These are phyloP conservation scores for Moesziomyces sp. DNA, from an alignment of 1,284 basidiomycete species.

Conservation along the genomic window DNA sequence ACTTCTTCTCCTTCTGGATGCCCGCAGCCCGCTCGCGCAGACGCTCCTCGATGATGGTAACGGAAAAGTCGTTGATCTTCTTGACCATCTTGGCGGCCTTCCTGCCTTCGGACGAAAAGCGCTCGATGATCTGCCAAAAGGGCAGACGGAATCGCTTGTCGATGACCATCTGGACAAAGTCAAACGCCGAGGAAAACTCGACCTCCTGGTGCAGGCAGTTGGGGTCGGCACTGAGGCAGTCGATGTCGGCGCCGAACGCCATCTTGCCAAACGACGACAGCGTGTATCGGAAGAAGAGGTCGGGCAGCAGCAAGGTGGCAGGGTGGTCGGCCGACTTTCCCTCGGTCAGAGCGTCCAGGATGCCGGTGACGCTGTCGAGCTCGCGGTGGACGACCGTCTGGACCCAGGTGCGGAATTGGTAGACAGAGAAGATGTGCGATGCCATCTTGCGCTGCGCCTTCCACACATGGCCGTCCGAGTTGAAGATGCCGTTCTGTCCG, in stretches of 20 bases:
- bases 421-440: conserved; percentile 59
- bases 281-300: conserved; percentile 60
- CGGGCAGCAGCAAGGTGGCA: conserved; percentile 35
- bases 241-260: conserved; percentile 46
- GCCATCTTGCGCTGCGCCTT: conserved; percentile 62
- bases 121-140: conserved; percentile 36
- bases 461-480: conserved; percentile 64
- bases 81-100: conserved; percentile 43
- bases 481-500: conserved; percentile 56
- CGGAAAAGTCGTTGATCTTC: conserved; percentile 59
- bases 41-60: conserved; percentile 57
- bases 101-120: conserved; percentile 38
- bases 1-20: conserved; percentile 30
- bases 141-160: conserved; percentile 46
- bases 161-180: conserved; percentile 53
- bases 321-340: conserved; percentile 16
- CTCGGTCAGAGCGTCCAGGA: conserved; percentile 36
- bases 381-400: conserved; percentile 55
- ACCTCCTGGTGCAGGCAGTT: conserved; percentile 32
- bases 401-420: conserved; percentile 58
- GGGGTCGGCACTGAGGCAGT: conserved; percentile 38
- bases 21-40: conserved; percentile 31
- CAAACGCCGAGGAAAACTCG: conserved; percentile 44
- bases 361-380: conserved; percentile 39
- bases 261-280: conserved; percentile 55